These are phyloP conservation scores for Colletotrichum kahawae DNA, from an alignment of 2,329 filamentous ascomycete species.

Conservation along the genomic window DNA sequence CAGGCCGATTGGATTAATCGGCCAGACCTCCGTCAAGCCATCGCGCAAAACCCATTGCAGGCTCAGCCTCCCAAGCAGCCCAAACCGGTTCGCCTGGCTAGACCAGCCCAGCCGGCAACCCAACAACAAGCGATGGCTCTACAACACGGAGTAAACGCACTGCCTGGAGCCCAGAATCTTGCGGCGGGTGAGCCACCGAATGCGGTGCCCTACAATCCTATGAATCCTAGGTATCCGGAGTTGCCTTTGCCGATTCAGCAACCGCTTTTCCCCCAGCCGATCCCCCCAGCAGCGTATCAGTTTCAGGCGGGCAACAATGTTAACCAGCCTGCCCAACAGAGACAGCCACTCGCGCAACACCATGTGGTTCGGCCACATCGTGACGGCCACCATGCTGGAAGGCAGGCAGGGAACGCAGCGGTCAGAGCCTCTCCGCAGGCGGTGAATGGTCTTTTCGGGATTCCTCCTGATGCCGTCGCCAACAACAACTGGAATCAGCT, in stretches of 20 bases:
- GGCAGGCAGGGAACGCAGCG: not conserved
- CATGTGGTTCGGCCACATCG: not conserved
- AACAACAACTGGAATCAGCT: not conserved
- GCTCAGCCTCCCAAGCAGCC: not conserved
- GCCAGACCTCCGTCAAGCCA: not conserved
- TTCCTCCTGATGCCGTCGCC: not conserved
- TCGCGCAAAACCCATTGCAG: not conserved
- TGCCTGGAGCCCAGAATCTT: not conserved
- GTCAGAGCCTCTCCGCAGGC: not conserved
- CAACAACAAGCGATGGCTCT: not conserved
- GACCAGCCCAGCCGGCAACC: not conserved
- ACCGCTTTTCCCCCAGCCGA: not conserved
- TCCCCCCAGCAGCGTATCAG: not conserved
- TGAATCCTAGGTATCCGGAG: not conserved
- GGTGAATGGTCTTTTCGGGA: not conserved
- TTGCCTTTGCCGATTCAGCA: not conserved
- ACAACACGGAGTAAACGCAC: not conserved
- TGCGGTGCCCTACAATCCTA: not conserved
- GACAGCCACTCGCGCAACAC: not conserved
- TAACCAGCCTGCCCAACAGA: not conserved
- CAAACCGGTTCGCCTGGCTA: not conserved
- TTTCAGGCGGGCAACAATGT: not conserved
- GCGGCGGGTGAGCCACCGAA: not conserved
- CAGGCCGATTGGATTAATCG: not conserved
- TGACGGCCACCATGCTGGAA: not conserved